These are phyloP conservation scores for Astrothelium macrocarpum DNA, from an alignment of 495 filamentous ascomycete genomes.

Conservation along the genomic window DNA sequence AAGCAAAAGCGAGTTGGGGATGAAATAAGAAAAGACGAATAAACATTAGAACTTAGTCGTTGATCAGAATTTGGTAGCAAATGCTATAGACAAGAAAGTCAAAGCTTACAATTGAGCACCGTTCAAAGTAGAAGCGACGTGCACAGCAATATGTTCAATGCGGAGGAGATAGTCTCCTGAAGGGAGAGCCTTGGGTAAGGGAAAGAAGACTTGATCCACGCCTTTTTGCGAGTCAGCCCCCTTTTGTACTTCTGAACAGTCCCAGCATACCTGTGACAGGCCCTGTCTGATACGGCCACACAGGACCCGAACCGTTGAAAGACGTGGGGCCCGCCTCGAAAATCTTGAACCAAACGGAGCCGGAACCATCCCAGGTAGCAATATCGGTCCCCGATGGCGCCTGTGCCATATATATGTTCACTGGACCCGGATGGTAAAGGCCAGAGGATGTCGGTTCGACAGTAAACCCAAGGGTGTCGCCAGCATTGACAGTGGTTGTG, in stretches of 20 bases:
- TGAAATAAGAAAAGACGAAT: neutral
- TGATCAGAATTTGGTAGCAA: neutral
- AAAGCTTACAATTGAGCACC: conserved; percentile 2
- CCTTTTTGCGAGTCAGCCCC: neutral
- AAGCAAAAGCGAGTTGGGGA: neutral
- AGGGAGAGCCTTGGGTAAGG: neutral
- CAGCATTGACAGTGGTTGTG: conserved; percentile 4
- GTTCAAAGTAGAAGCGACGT: neutral
- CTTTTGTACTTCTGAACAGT: neutral
- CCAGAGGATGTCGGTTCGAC: conserved; percentile 3
- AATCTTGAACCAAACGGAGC: conserved; percentile 6
- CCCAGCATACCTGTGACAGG: neutral
- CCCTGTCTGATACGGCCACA: conserved; percentile 4
- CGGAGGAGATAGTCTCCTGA: conserved; percentile 1
- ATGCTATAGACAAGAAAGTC: neutral
- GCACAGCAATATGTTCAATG: conserved; percentile 5
- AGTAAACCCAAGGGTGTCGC: neutral
- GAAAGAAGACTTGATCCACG: conserved; percentile 3
- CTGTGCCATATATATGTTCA: conserved; percentile 4
- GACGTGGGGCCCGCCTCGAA: conserved; percentile 2
- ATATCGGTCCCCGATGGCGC: neutral
- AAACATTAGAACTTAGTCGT: neutral
- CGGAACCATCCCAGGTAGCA: conserved; percentile 4
- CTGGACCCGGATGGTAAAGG: conserved; percentile 1
- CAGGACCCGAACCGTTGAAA: conserved; percentile 1